Percentiles rank a stretch among this genome's conserved stretches.
These are phyloP conservation scores for Boletus vinaceobasis DNA, from an alignment of 768 basidiomycete species.

Conservation along the genomic window DNA sequence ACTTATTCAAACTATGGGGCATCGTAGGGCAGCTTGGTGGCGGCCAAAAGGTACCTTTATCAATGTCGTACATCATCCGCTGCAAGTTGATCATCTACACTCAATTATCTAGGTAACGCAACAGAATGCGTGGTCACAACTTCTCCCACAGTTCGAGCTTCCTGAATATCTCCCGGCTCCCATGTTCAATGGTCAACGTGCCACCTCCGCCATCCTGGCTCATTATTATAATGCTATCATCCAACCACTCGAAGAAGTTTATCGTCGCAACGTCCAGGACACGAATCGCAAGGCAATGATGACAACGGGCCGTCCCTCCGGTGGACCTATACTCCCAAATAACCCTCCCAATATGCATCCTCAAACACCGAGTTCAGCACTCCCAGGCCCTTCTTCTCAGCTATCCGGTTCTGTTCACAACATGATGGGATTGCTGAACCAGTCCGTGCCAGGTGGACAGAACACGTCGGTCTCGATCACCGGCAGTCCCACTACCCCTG, in stretches of 20 bases:
- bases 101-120: slow-evolving; percentile 39
- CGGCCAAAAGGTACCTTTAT: slow-evolving; percentile 49
- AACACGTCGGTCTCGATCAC: slow-evolving; percentile 17
- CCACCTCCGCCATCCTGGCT: slow-evolving; percentile 50
- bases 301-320: slow-evolving; percentile 35
- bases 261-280: slow-evolving; percentile 59
- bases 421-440: slow-evolving; percentile 27
- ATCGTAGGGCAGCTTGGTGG: slow-evolving; percentile 62
- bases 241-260: slow-evolving; percentile 68
- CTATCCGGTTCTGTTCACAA: slow-evolving; percentile 13
- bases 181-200: slow-evolving; percentile 44
- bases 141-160: slow-evolving; percentile 57
- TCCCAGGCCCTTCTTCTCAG: slow-evolving; percentile 20
- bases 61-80: slow-evolving; percentile 10
- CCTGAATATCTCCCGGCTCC: slow-evolving; percentile 52
- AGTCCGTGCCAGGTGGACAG: slow-evolving; percentile 22
- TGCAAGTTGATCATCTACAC: slow-evolving; percentile 9
- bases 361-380: slow-evolving; percentile 12
- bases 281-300: slow-evolving; percentile 55
- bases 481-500: slow-evolving; percentile 22
- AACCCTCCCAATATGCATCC: slow-evolving; percentile 18
- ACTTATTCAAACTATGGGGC: slow-evolving; percentile 72
- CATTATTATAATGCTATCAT: slow-evolving; percentile 63
- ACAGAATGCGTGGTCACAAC: slow-evolving; percentile 54
- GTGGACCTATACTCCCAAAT: slow-evolving; percentile 8